Evolutionary conservation across 768 basidiomycete species (phyloP).

Genomic region (Phanerodontia chrysosporium): DNA sequence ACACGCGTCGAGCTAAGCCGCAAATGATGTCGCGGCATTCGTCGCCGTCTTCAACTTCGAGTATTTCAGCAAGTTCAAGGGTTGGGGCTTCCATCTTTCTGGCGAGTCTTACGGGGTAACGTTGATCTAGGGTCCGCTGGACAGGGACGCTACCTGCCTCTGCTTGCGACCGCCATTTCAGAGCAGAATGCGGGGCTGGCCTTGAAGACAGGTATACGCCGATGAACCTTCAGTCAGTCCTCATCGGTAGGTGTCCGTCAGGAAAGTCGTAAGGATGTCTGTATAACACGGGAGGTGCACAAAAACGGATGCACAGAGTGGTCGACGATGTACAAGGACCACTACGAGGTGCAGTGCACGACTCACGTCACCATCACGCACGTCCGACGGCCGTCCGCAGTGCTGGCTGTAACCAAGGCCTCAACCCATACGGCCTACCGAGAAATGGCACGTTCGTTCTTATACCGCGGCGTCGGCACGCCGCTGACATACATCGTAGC

Average conservation of each 20-base stretch:
- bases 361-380: constrained; percentile 12
- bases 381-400: constrained; percentile 61
- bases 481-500: background rate
- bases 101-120: constrained; percentile 45
- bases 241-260: constrained; percentile 36
- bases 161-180: constrained; percentile 43
- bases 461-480: background rate
- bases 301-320: constrained; percentile 15
- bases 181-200: constrained; percentile 41
- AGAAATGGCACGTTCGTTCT: constrained; percentile 33
- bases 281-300: constrained; percentile 10
- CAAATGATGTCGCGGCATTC: constrained; percentile 64
- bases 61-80: constrained; percentile 63
- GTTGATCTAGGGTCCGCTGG: background rate
- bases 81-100: constrained; percentile 38
- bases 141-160: constrained; percentile 48
- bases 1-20: too few species aligned
- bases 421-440: constrained; percentile 68
- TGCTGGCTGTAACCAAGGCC: constrained; percentile 26
- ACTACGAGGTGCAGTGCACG: constrained; percentile 48
- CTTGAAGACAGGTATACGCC: constrained; percentile 44
- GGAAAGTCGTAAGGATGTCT: background rate
- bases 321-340: constrained; percentile 21
- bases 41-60: constrained; percentile 69
- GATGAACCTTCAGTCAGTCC: constrained; percentile 43